These are phyloP conservation scores for Saccharum officinarum DNA, from an alignment of 176 grass and related monocot genomes.

Conservation along the genomic window DNA sequence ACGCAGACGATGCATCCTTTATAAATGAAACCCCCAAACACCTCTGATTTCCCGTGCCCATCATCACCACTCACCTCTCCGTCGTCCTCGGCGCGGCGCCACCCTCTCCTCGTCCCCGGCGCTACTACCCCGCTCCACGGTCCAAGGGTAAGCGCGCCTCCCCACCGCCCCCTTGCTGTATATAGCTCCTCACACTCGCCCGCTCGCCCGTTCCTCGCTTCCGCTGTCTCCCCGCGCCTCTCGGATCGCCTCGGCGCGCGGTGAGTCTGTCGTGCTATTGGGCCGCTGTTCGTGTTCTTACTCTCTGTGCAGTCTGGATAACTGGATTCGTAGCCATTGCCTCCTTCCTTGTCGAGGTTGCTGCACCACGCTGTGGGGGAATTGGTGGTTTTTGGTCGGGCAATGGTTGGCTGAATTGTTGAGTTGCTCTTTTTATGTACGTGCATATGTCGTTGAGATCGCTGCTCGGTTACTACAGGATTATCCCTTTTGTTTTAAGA, in stretches of 20 bases:
- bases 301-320: not conserved
- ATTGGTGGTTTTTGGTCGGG: not conserved
- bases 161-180: conserved; percentile 24
- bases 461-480: not conserved
- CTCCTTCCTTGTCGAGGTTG: not conserved
- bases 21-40: conserved; percentile 35
- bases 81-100: not conserved
- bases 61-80: not conserved
- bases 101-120: not conserved
- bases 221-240: not conserved
- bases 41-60: conserved; percentile 28
- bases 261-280: not conserved
- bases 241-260: conserved; percentile 20
- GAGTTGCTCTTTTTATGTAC: too few species aligned
- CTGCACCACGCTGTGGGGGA: not conserved
- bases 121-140: conserved; percentile 31
- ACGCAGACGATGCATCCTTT: not conserved
- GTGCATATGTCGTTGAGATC: not conserved
- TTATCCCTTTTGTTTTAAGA: not conserved
- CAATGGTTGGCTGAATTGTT: not conserved
- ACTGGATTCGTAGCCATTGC: not conserved
- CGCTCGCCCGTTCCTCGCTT: not conserved
- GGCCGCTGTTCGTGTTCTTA: not conserved
- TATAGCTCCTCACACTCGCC: not conserved
- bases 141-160: conserved; percentile 45